phyloP scores from a whole-genome alignment of 202 grass and related monocot species.

The Panicum virgatum region DNA sequence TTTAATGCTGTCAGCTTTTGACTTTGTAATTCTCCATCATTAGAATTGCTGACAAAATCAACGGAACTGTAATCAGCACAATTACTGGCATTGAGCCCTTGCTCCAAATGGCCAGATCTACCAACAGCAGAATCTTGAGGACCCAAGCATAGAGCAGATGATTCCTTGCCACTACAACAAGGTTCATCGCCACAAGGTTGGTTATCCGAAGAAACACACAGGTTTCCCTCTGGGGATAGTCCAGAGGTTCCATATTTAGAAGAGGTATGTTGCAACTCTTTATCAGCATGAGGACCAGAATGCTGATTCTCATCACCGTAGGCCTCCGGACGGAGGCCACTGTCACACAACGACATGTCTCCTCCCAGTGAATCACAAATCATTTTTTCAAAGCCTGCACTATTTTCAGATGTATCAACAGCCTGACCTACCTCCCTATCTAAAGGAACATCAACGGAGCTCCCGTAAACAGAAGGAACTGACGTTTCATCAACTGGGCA shows the following conservation, averaged over 20 bases:
- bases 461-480: conserved; percentile 17
- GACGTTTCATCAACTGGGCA: conserved; percentile 6
- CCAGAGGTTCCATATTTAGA: conserved; percentile 13
- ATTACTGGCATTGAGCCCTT: conserved; percentile 31
- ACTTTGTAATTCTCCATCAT: conserved; percentile 39
- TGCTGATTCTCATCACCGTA: conserved; percentile 32
- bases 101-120: not conserved
- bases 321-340: too few relatives aligned
- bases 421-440: not conserved
- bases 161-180: conserved; percentile 33
- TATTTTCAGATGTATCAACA: conserved; percentile 8
- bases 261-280: conserved; percentile 15
- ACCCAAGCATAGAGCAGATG: conserved; percentile 2
- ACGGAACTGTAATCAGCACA: conserved; percentile 26
- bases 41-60: conserved; percentile 36
- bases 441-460: conserved; percentile 15
- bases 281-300: conserved; percentile 15
- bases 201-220: not conserved
- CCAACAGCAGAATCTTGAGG: conserved; percentile 31
- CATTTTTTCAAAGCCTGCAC: conserved; percentile 29
- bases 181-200: conserved; percentile 3
- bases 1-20: conserved; percentile 41
- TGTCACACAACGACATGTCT: not conserved
- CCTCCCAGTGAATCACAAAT: not conserved
- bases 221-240: conserved; percentile 13